Conservation (phyloP, 2,329 filamentous ascomycete species). For the Pseudogymnoascus sp. region DNA sequence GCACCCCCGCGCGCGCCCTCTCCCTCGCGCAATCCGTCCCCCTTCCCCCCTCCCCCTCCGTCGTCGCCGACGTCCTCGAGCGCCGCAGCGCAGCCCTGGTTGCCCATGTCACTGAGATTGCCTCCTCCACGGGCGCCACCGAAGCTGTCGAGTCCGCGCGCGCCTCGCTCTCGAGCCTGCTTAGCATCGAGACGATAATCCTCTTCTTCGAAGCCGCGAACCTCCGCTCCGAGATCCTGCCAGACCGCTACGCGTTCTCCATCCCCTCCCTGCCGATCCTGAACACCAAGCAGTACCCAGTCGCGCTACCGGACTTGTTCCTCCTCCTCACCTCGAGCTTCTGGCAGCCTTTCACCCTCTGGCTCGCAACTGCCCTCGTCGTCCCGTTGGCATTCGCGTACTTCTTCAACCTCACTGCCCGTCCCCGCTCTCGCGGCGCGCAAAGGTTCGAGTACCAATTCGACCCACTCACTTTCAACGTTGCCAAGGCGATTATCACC, state of each 20-base stretch:
- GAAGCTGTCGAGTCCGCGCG: slow-evolving; percentile 60
- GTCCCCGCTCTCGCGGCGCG: slow-evolving; percentile 35
- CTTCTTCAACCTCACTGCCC: slow-evolving; percentile 74
- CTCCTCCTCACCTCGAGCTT: slow-evolving; percentile 67
- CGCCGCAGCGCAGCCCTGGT: slow-evolving; percentile 51
- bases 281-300: slow-evolving; percentile 48
- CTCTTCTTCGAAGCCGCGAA: slow-evolving; percentile 62
- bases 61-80: slow-evolving; percentile 70
- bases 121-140: slow-evolving; percentile 58
- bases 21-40: slow-evolving; percentile 50
- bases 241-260: slow-evolving; percentile 65
- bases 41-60: slow-evolving; percentile 73
- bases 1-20: slow-evolving; percentile 24
- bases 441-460: slow-evolving; percentile 50
- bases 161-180: slow-evolving; percentile 63
- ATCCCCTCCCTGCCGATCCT: slow-evolving; percentile 55
- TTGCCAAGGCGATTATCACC: slow-evolving; percentile 74
- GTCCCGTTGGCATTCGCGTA: slow-evolving; percentile 69
- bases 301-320: slow-evolving; percentile 76
- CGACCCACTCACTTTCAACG: slow-evolving; percentile 85
- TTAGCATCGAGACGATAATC: slow-evolving; percentile 62
- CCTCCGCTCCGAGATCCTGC: slow-evolving; percentile 63
- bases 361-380: slow-evolving; percentile 64
- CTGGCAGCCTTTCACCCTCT: slow-evolving; percentile 75
- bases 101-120: slow-evolving; percentile 53